These are phyloP conservation scores for Saccharomycopsis javanensis DNA, from an alignment of 805 yeast genomes.

Conservation along the genomic window DNA sequence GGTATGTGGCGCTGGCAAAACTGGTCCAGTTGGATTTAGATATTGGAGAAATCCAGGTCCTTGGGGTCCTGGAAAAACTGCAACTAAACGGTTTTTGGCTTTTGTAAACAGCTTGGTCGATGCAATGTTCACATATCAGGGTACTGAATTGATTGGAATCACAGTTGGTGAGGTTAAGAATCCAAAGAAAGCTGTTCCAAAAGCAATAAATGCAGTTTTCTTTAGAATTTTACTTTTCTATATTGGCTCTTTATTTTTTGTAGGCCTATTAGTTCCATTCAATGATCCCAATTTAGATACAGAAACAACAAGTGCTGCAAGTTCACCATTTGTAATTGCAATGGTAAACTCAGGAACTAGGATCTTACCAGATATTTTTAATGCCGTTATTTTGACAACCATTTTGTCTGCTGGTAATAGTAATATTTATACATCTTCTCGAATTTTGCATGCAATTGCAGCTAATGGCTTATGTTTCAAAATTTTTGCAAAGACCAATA, in stretches of 20 bases:
- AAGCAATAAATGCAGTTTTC: slow-evolving; percentile 56
- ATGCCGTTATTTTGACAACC: slow-evolving; percentile 43
- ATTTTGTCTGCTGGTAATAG: slow-evolving; percentile 52
- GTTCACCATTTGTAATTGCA: slow-evolving; percentile 63
- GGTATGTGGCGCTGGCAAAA: slow-evolving; percentile 47
- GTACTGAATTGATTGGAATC: slow-evolving; percentile 49
- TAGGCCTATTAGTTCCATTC: slow-evolving; percentile 57
- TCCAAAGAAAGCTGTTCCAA: slow-evolving; percentile 61
- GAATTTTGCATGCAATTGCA: slow-evolving; percentile 45
- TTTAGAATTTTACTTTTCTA: slow-evolving; percentile 54
- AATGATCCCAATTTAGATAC: slow-evolving; percentile 39
- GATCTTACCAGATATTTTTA: slow-evolving; percentile 44
- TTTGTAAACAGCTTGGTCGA: slow-evolving; percentile 43
- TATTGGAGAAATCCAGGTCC: slow-evolving; percentile 63
- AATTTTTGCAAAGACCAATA: slow-evolving; percentile 48
- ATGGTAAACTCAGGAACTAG: slow-evolving; percentile 48
- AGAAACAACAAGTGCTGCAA: slow-evolving; percentile 32
- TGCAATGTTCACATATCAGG: slow-evolving; percentile 52
- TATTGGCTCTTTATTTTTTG: slow-evolving; percentile 49
- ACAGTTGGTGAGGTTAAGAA: slow-evolving; percentile 53
- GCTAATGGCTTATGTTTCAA: slow-evolving; percentile 42
- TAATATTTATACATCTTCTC: slow-evolving; percentile 45
- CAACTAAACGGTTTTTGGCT: slow-evolving; percentile 41
- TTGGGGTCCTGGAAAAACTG: slow-evolving; percentile 47
- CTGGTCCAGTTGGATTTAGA: slow-evolving; percentile 54